Evolutionary conservation across 495 filamentous ascomycete species (phyloP), one percentile per base, ranked within the genome.

Genomic region (Mytilinidion resinicola): DNA sequence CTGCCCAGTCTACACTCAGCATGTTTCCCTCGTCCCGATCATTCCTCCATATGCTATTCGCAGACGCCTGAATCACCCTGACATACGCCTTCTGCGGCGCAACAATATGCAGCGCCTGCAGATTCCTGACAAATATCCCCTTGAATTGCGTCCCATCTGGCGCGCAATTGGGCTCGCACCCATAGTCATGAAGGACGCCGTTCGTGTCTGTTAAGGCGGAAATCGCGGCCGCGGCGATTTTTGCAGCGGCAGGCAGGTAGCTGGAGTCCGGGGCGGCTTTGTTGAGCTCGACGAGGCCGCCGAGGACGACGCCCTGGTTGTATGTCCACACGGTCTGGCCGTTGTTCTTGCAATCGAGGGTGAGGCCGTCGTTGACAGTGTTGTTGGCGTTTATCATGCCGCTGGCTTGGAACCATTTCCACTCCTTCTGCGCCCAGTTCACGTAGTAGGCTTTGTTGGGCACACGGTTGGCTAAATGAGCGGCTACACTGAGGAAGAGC

Each of bases 271-370:
- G 76, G 4, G 76, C 73, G 4, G 82, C 84, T 59, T 69, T 74
- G 70, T 77, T 70, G 54, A 90, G 76, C 69, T 90, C 87, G 43
- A 86, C 84, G 1, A 90, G 77, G 1, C 77, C 88, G 19, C 87
- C 87, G n/a, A 91, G 77, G 39, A 91, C 76, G 34, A 90, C 86
- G 38, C 87, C 88, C 71, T 92, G 88, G 72, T 90, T 92, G 73
- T 92, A 92, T 0, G 84, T 34, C 60, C 60, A 63, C 80, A 50
- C 56, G 34, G 57, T 52, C 52, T 56, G 21, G 35, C 77, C 77
- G 67, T 90, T 90, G 72, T 88, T 89, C 57, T 78, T 74, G 73
- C 86, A 90, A 38, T 71, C 67, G 11, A 67, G 47, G 57, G 75
- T 72, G 9, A 92, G 77, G 5, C 86, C 86, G 64, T 92, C 88